These are phyloP conservation scores for Yarrowia deformans DNA, from an alignment of 805 yeast species.

Conservation along the genomic window DNA sequence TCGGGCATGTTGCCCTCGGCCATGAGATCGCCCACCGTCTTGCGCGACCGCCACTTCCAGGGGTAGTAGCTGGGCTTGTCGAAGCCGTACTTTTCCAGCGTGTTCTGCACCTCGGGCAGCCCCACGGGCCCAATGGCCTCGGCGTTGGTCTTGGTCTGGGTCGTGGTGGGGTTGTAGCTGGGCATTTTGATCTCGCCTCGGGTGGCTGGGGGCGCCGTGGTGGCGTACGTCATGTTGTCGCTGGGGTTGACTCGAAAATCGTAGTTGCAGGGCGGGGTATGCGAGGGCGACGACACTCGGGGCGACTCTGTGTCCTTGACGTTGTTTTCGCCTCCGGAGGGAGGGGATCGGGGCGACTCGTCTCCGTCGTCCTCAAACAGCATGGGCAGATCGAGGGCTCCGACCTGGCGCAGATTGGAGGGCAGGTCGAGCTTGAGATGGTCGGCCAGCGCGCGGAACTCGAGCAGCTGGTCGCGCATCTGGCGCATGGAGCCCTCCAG, in stretches of 20 bases:
- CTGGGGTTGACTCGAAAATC: constrained; percentile 32
- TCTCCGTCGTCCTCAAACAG: constrained; percentile 31
- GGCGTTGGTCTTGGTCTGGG: constrained; percentile 19
- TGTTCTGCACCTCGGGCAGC: neutral
- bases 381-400: constrained; percentile 18
- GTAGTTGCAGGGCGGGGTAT: constrained; percentile 15
- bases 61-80: constrained; percentile 41
- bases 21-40: constrained; percentile 29
- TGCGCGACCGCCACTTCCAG: constrained; percentile 29
- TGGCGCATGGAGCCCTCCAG: constrained; percentile 41
- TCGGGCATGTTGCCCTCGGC: constrained; percentile 16
- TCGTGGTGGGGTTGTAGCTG: constrained; percentile 8
- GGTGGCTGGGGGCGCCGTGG: neutral
- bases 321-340: constrained; percentile 5
- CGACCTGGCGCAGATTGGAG: constrained; percentile 2
- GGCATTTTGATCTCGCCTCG: constrained; percentile 32
- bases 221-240: constrained; percentile 33
- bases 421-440: constrained; percentile 20
- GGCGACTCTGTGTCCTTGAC: constrained; percentile 24
- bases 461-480: constrained; percentile 40
- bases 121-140: constrained; percentile 19
- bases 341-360: constrained; percentile 10
- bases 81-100: constrained; percentile 15
- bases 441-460: constrained; percentile 35
- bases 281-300: neutral